Evolutionary conservation across 352 stramenopile species (phyloP), one percentile per base, ranked within the genome.

Genomic region (Pythium aristosporum): DNA sequence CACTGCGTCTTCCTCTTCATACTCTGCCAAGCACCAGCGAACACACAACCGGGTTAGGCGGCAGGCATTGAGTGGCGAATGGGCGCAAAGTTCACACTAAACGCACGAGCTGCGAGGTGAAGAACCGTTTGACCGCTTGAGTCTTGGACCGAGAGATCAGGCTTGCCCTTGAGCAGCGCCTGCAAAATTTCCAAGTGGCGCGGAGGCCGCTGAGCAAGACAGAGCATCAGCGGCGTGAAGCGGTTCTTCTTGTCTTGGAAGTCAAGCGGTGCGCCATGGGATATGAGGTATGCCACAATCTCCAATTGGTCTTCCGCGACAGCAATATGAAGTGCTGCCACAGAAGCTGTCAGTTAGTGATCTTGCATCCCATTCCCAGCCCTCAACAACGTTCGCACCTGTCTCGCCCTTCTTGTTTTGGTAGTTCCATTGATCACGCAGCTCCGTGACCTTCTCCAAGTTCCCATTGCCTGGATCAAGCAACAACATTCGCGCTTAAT

Each of bases 371-470:
- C 28, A 34, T 36, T 6, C 39, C 15, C 20, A 15, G 8, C 5
- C 20, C 13, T 25, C 6, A 5, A 15, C 28, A 8, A 56, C n/a
- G 32, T 18, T n/a, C 46, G 12, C n/a, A 92, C 84, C 84, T 3
- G 81, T 89, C 55, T 91, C 81, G 53, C 84, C 84, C 73, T 91
- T 92, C 67, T 92, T 92, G 74, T 92, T 92, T 70, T 92, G 81
- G 57, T 77, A 80, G 57, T 67, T 75, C 80, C 81, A 90, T 50
- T 90, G 73, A 32, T 78, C 80, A 46, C 80, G 75, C 30, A 92
- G 57, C 63, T 87, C 76, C 51, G 78, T 80, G 25, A 90, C 81
- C 68, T 85, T 88, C 47, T 91, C 84, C 21, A 92, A 65, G 53
- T 92, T 74, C 28, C 84, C 81, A 60, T 86, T 91, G 13, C 69